Base-by-base conservation (phyloP, 306 rosid genomes). In the Sphenostylis stenocarpa region DNA sequence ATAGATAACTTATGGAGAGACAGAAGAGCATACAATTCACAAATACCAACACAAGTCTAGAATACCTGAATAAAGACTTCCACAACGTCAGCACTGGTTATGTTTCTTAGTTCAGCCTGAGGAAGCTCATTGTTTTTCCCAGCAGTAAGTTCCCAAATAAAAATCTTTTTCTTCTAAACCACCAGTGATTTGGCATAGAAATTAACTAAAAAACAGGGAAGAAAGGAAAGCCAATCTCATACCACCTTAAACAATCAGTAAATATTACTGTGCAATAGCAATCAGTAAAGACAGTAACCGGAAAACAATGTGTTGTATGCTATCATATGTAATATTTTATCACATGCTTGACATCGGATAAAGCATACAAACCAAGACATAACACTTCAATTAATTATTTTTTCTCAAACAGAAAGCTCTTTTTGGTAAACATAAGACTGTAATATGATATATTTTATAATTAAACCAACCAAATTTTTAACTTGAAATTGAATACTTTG, bases 21-120 rank as follows among this genome's bases (percentile, higher is more conserved):
- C 23, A 26, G 4, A 20, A 10, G 5, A 9, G 33, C 14, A 23
- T 41, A 14, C 6, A 11, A n/a, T 48, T 47, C 28, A 17, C 17
- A 69, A 48, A 47, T 69, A 20, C 44, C 74, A 47, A 26, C 74
- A 29, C 41, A 45, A 26, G 10, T 7, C 1, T 47, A 28, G 23
- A 34, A 74, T 81, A 86, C 91, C 96, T 88, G 93, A 83, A 90
- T 28, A 86, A 87, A 85, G 69, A 90, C 89, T 86, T 88, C 93
- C 16, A 87, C 89, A 4, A 85, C 91, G 28, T 86, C 89, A 12
- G 85, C 82, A 63, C 92, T 70, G 5, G 87, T 15, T 60, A 29
- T 75, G 77, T 89, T 86, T 85, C 87, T 81, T 0, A 89, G 84
- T 17, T 90, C 95, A 0, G 86, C 80, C 80, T 79, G 61, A 12